These are phyloP conservation scores for Globisporangium irregulare DNA, from an alignment of 352 stramenopile species.

Conservation along the genomic window DNA sequence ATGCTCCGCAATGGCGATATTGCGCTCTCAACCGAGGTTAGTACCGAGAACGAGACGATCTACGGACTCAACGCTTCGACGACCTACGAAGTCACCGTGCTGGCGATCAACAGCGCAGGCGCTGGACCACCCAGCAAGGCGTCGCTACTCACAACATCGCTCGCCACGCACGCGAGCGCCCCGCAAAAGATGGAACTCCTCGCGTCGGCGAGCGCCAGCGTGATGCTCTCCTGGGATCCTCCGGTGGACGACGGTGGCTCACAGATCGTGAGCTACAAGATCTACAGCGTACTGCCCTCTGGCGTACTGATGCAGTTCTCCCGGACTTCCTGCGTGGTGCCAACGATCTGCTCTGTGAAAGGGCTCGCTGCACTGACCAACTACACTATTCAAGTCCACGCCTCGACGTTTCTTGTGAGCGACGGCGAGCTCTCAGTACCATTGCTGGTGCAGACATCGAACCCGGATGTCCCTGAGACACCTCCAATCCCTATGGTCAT, in stretches of 20 bases:
- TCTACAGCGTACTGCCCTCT: conserved; percentile 31
- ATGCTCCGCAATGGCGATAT: conserved; percentile 4
- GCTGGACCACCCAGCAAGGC: conserved; percentile 19
- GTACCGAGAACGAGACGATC: conserved; percentile 18
- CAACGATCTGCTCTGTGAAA: conserved; percentile 39
- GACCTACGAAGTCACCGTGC: conserved; percentile 36
- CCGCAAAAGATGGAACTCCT: conserved; percentile 32
- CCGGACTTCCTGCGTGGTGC: conserved; percentile 22
- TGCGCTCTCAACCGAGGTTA: conserved; percentile 3
- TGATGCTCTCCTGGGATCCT: conserved; percentile 42
- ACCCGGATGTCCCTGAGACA: conserved; percentile 35
- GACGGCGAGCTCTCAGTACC: conserved; percentile 29
- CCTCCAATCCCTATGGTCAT: conserved; percentile 32
- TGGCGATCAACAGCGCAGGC: conserved; percentile 32
- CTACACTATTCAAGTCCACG: conserved; percentile 45
- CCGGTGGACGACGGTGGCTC: conserved; percentile 51
- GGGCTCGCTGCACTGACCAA: conserved; percentile 33
- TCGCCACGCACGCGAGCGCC: conserved; percentile 24
- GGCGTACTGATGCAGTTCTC: conserved; percentile 22
- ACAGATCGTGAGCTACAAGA: conserved; percentile 39
- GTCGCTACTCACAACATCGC: conserved; percentile 26
- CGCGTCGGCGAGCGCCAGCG: conserved; percentile 32
- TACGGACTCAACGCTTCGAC: conserved; percentile 51
- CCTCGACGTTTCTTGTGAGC: conserved; percentile 24
- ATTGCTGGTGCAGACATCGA: conserved; percentile 28